These are phyloP conservation scores for Aspergillus texensis DNA, from an alignment of 2,329 filamentous ascomycete genomes.

Conservation along the genomic window DNA sequence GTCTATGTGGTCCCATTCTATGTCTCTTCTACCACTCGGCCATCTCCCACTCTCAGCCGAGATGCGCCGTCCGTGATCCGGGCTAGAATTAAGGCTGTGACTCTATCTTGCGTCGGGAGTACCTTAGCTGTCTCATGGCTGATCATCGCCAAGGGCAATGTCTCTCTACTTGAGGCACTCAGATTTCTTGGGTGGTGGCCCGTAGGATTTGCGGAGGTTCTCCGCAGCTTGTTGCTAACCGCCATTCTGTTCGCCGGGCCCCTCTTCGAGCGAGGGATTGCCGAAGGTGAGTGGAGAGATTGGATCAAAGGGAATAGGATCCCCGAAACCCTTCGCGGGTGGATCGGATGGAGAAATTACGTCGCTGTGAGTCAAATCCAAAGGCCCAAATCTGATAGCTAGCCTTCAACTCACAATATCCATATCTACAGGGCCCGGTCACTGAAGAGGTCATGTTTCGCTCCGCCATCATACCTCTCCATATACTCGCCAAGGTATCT, in stretches of 20 bases:
- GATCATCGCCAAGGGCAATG: conserved; percentile 58
- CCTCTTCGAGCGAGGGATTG: conserved; percentile 75
- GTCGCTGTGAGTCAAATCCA: conserved; percentile 67
- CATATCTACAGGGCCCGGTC: conserved; percentile 66
- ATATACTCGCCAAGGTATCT: conserved; percentile 69
- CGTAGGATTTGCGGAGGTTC: conserved; percentile 64
- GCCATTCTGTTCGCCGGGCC: conserved; percentile 80
- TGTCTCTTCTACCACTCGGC: conserved; percentile 75
- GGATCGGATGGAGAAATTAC: conserved; percentile 84
- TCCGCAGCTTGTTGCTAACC: conserved; percentile 69
- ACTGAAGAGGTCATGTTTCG: conserved; percentile 96
- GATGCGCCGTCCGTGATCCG: conserved; percentile 90
- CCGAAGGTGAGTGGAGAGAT: conserved; percentile 69
- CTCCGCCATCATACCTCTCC: conserved; percentile 78
- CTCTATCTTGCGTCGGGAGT: conserved; percentile 71
- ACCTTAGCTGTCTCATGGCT: conserved; percentile 68
- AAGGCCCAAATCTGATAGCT: conserved; percentile 13
- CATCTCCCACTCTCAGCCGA: conserved; percentile 75
- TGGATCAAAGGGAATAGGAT: conserved; percentile 63
- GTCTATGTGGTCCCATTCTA: conserved; percentile 93
- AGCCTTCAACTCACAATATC: conserved; percentile 16
- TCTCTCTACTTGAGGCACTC: conserved; percentile 58
- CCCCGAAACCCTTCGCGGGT: conserved; percentile 66
- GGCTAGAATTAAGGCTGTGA: conserved; percentile 79
- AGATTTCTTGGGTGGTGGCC: conserved; percentile 83